Evolutionary conservation across 1,284 basidiomycete genomes (phyloP), one percentile per base, ranked within the genome.

Genomic region (Rhodotorula sp.): DNA sequence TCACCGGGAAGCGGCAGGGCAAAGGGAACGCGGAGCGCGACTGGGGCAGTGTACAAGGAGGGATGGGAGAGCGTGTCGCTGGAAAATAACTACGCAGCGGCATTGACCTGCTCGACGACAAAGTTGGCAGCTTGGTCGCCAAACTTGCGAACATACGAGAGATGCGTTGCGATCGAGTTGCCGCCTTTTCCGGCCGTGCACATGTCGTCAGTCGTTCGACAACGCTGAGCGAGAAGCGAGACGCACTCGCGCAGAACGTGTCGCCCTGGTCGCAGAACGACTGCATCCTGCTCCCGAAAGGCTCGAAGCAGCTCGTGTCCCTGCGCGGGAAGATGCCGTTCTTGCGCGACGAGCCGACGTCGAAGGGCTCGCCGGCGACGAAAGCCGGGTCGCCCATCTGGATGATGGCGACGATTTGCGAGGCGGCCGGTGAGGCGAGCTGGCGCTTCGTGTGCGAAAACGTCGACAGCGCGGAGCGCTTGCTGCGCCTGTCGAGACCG

Each of bases 361-460:
- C 42, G 63, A 19, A 41, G 13, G 7, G 7, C 46, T 56, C 34
- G 55, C 63, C 54, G 27, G 63, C 54, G 23, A 42, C 21, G 63
- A 64, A 64, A 3, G 63, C 42, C 4, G 63, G 63, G 63, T 64
- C 63, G 63, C 63, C 63, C 63, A 64, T 54, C 45, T 46, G 54
- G 27, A 64, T 12, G 27, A 56, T 12, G 34, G 55, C 63, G 21
- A 50, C 63, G 27, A 56, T 13, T n/a, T 62, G 9, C 17, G 48
- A 49, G 48, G 48, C 27, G 23, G 10, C 10, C n/a, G 42, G 16
- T 4, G 57, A 58, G 23, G 21, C 19, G n/a, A 63, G 61, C 23
- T 45, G 13, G 16, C 49, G 52, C 21, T 21, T 19, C n/a, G 34
- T 23, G 52, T 34, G 55, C 55, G 55, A 56, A 9, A 25, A 53